Percentiles rank a stretch among this genome's conserved stretches.
phyloP scores from a whole-genome alignment of 208 protist genomes.

The Trypanosoma vivax region DNA sequence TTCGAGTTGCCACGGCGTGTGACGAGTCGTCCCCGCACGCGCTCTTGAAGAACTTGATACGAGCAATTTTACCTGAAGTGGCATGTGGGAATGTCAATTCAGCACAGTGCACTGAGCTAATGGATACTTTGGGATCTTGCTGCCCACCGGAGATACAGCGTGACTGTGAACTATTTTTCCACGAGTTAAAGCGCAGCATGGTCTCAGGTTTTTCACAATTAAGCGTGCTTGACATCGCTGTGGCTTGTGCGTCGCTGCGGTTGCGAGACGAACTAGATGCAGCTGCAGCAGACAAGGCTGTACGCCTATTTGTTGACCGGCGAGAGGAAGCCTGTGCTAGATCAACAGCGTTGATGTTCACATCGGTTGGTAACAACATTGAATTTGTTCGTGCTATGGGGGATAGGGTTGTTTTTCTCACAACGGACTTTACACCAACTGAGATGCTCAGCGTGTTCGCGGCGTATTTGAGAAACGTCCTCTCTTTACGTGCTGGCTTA shows the following conservation, averaged over 20 bases:
- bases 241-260: slow-evolving; percentile 51
- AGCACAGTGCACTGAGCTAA: slow-evolving; percentile 45
- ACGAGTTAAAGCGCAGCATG: slow-evolving; percentile 12
- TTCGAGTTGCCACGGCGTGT: slow-evolving; percentile 47
- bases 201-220: slow-evolving; percentile 29
- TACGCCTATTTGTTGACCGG: slow-evolving; percentile 30
- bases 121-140: slow-evolving; percentile 46
- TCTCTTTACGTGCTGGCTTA: slow-evolving; percentile 22
- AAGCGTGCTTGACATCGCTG: slow-evolving; percentile 56
- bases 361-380: slow-evolving; percentile 28
- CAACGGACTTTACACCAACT: slow-evolving; percentile 65
- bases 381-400: slow-evolving; percentile 46
- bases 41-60: slow-evolving; percentile 44
- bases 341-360: slow-evolving; percentile 67
- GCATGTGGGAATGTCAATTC: slow-evolving; percentile 21
- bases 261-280: slow-evolving; percentile 13
- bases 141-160: slow-evolving; percentile 10
- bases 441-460: slow-evolving; percentile 72
- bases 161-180: slow-evolving; percentile 15
- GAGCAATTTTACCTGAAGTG: slow-evolving; percentile 28
- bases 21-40: slow-evolving; percentile 30
- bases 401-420: slow-evolving; percentile 62
- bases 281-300: slow-evolving; percentile 20
- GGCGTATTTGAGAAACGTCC: slow-evolving; percentile 51
- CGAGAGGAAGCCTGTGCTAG: slow-evolving; percentile 42